Percentiles rank a stretch among this genome's conserved stretches.
Evolutionary conservation across 1,284 basidiomycete genomes (phyloP).

Genomic region (Ganoderma multipileum): DNA sequence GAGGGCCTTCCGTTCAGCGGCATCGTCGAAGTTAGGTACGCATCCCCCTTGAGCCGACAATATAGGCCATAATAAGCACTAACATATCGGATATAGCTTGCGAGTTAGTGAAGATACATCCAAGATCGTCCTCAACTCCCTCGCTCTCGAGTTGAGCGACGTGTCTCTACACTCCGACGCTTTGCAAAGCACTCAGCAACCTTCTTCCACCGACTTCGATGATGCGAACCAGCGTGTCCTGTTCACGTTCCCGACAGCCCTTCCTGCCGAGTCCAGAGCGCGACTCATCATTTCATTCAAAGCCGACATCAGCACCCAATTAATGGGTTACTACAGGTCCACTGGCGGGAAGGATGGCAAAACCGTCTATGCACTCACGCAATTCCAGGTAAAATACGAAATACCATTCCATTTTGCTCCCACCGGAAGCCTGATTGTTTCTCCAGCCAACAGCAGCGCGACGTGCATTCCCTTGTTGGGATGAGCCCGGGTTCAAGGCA

Average conservation of each 20-base stretch:
- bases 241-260: constrained; percentile 57
- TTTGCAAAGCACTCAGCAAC: constrained; percentile 54
- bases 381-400: constrained; percentile 64
- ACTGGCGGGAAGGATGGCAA: constrained; percentile 62
- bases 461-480: constrained; percentile 88
- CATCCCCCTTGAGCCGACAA: constrained; percentile 10
- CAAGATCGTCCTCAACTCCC: constrained; percentile 74
- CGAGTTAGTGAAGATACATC: constrained; percentile 73
- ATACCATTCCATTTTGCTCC: background rate
- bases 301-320: constrained; percentile 66
- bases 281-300: constrained; percentile 69
- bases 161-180: constrained; percentile 66
- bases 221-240: constrained; percentile 68
- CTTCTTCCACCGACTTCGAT: constrained; percentile 60
- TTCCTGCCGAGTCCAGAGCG: constrained; percentile 69
- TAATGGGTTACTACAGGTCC: constrained; percentile 79
- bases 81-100: constrained; percentile 52
- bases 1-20: constrained; percentile 78
- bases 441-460: constrained; percentile 88
- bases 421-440: background rate
- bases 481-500: constrained; percentile 94
- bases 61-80: background rate
- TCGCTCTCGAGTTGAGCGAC: constrained; percentile 72
- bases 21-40: constrained; percentile 74
- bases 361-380: constrained; percentile 75